Conservation (phyloP, 2,329 filamentous ascomycete species). For the Truncatella angustata region DNA sequence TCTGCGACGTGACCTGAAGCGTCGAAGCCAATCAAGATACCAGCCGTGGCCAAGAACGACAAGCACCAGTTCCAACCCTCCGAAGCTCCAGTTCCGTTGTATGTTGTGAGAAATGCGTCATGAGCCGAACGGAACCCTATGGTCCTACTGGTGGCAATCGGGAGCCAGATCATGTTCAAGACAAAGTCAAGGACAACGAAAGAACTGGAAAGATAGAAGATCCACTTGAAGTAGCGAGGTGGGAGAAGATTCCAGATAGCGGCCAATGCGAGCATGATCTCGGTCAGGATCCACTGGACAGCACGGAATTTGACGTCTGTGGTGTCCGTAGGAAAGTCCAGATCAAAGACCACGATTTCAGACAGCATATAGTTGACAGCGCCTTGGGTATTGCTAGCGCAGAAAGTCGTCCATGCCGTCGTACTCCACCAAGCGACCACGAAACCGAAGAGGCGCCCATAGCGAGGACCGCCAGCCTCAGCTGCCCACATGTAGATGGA, state of each 20-base stretch:
- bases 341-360: conserved; percentile 56
- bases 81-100: conserved; percentile 55
- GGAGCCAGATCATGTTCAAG: conserved; percentile 60
- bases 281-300: conserved; percentile 59
- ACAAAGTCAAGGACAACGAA: conserved; percentile 57
- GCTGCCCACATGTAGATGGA: conserved; percentile 64
- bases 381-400: conserved; percentile 50
- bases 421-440: conserved; percentile 65
- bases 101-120: conserved; percentile 60
- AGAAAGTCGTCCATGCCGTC: conserved; percentile 60
- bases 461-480: conserved; percentile 53
- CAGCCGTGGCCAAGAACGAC: conserved; percentile 59
- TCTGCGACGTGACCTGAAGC: conserved; percentile 60
- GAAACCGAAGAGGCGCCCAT: conserved; percentile 55
- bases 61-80: conserved; percentile 63
- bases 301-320: conserved; percentile 56
- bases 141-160: conserved; percentile 53
- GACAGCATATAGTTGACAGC: conserved; percentile 53
- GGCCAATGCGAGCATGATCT: conserved; percentile 48
- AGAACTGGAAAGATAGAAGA: conserved; percentile 48
- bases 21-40: conserved; percentile 60
- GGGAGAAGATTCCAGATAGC: conserved; percentile 48
- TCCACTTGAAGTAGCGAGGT: conserved; percentile 43
- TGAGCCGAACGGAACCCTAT: conserved; percentile 57
- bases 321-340: conserved; percentile 52